A percentile compares a stretch with the other conserved stretches of the same genome.
phyloP scores from a whole-genome alignment of 306 rosid species.

The Vigna reflexopilosa region DNA sequence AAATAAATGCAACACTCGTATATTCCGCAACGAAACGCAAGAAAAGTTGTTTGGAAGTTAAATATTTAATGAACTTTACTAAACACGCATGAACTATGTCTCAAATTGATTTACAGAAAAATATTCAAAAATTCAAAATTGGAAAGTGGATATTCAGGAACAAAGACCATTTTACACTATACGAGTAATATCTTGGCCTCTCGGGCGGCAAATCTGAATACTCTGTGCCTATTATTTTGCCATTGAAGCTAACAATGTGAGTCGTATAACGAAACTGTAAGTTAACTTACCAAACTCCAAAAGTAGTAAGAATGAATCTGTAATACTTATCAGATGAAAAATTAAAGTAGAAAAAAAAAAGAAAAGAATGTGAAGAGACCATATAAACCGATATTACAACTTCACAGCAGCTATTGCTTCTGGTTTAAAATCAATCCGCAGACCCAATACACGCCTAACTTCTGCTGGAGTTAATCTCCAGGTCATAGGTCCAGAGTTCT shows the following conservation, averaged over 20 bases:
- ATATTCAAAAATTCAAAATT: constrained; percentile 10
- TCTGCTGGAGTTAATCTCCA: constrained; percentile 98
- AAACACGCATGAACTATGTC: neutral
- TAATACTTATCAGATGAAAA: constrained; percentile 40
- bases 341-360: constrained; percentile 42
- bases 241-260: constrained; percentile 31
- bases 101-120: constrained; percentile 11
- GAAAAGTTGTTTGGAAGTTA: neutral
- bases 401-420: constrained; percentile 89
- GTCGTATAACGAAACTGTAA: neutral
- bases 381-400: constrained; percentile 55
- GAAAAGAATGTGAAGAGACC: constrained; percentile 48
- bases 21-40: neutral
- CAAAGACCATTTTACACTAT: neutral
- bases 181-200: constrained; percentile 4
- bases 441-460: constrained; percentile 93
- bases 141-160: constrained; percentile 1
- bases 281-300: constrained; percentile 31
- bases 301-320: constrained; percentile 36
- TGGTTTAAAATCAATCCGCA: constrained; percentile 92
- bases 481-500: constrained; percentile 98
- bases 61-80: neutral
- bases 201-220: constrained; percentile 11
- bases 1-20: neutral
- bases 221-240: neutral